Base-by-base conservation (phyloP, 2,329 filamentous ascomycete genomes). In the Hansfordia pulvinata region DNA sequence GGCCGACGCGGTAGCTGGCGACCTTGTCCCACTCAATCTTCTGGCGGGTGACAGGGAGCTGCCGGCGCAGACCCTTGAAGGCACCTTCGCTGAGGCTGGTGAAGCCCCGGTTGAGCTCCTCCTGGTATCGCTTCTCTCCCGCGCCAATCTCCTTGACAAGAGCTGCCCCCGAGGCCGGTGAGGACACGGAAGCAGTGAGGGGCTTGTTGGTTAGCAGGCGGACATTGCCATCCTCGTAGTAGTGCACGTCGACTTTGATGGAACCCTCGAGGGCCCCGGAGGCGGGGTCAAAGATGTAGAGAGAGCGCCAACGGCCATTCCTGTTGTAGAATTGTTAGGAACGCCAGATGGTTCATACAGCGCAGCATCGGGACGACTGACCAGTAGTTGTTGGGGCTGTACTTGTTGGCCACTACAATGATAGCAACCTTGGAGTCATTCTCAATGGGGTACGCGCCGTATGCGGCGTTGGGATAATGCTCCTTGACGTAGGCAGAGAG, bases 11-110 rank as follows among this genome's bases (percentile, higher is more conserved):
- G 60, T 98, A 98, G 40, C 84, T 85, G 23, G 83, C 79, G 39
- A 98, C 83, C 64, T 93, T 94, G 54, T 98, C 88, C 90, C 90
- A 98, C 58, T 98, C 90, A 41, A 98, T 88, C 69, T 94, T 94
- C 63, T 98, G 90, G 47, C 90, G 76, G 35, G 90, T 98, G 33
- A 98, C 85, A 1, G 90, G 90, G 49, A 98, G 60, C 58, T 96
- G 90, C 55, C 90, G 73, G 47, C 90, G 73, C 50, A 98, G 56
- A 2, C 76, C 74, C 69, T 96, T 98, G 60, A 98, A 98, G 1
- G 85, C 83, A 8, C 86, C 88, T 58, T 98, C 90, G 46, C 84
- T 90, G 49, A 98, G 61, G 37, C 66, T 78, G 10, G 75, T 76
- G 52, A 98, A 96, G 10, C 85, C 85, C 48, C 74, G 72, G 60